Evolutionary conservation across 495 filamentous ascomycete genomes (phyloP).

Genomic region (Chlorociboria aeruginascens): DNA sequence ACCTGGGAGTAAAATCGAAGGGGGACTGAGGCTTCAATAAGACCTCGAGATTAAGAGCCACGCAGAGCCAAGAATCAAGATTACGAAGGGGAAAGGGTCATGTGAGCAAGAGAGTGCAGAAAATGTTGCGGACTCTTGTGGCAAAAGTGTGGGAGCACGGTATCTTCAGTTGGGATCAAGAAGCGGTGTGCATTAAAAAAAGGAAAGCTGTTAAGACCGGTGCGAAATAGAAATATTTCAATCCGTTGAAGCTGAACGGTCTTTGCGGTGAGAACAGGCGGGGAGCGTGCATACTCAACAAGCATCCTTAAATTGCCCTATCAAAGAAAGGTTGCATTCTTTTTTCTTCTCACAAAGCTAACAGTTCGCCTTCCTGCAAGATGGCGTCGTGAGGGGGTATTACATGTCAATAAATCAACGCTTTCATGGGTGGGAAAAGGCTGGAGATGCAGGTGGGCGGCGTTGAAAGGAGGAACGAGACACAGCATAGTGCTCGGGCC

Average conservation of each 20-base stretch:
- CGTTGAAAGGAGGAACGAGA: not conserved
- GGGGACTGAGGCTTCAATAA: not conserved
- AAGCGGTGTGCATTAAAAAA: conserved; percentile 25
- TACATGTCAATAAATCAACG: not conserved
- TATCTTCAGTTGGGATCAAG: conserved; percentile 19
- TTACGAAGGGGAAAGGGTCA: not conserved
- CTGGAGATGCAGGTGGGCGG: conserved; percentile 2
- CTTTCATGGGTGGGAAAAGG: conserved; percentile 3
- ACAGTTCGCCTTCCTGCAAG: conserved; percentile 15
- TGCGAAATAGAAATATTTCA: conserved; percentile 23
- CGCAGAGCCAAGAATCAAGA: not conserved
- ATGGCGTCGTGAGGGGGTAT: not conserved
- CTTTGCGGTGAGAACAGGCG: conserved; percentile 11
- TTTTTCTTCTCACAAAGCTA: conserved; percentile 6
- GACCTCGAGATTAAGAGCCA: not conserved
- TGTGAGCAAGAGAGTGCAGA: not conserved
- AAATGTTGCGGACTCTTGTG: not conserved
- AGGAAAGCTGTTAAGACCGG: conserved; percentile 23
- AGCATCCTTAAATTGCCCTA: too few relatives aligned
- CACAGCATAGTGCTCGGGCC: not conserved
- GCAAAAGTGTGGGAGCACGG: conserved; percentile 6
- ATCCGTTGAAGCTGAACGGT: not conserved
- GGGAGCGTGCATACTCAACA: conserved; percentile 9
- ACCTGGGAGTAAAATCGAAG: too few relatives aligned
- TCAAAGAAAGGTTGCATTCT: not conserved